Evolutionary conservation across 805 yeast genomes (phyloP), one percentile per base, ranked within the genome.

Genomic region (Candida sphagnicola): DNA sequence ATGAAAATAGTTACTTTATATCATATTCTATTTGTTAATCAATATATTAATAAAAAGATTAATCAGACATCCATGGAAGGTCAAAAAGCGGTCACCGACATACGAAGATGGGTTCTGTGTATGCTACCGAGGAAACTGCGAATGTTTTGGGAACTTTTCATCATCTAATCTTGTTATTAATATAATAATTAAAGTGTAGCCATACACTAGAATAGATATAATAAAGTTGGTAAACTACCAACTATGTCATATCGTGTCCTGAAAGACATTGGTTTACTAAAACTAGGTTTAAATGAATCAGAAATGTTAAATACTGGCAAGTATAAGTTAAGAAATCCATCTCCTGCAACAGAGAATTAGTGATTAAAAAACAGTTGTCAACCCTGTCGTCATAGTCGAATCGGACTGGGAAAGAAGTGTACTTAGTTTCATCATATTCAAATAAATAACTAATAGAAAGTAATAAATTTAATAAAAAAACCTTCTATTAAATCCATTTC

Each of bases 91-190:
- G 90, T 82, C 90, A 84, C 89, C 69, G 88, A 65, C 77, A 72
- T 74, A 78, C 82, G 64, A 77, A 74, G 81, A 73, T 83, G 85
- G 90, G 90, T 82, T 83, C 88, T 65, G 67, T 67, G 89, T 80
- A 78, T 73, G 78, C 85, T 84, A 82, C 90, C 93, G 93, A 78
- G 91, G 90, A 84, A 83, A 84, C 93, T 84, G 93, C 91, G 93
- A 84, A 83, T 83, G 93, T 82, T 75, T 66, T 71, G 72, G 82
- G 80, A 65, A 70, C 65, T 66, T 70, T 78, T 83, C 90, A 83
- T 84, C 93, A 83, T 70, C 56, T 78, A 26, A 26, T 26, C 35
- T 31, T 31, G 10, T 16, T 31, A 16, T 31, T 31, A 31, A 31
- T 21, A 18, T 29, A 29, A 29, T 19, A 13, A 31, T 18, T 31